Evolutionary conservation across 768 basidiomycete species (phyloP).

Genomic region (Collybia sordida): DNA sequence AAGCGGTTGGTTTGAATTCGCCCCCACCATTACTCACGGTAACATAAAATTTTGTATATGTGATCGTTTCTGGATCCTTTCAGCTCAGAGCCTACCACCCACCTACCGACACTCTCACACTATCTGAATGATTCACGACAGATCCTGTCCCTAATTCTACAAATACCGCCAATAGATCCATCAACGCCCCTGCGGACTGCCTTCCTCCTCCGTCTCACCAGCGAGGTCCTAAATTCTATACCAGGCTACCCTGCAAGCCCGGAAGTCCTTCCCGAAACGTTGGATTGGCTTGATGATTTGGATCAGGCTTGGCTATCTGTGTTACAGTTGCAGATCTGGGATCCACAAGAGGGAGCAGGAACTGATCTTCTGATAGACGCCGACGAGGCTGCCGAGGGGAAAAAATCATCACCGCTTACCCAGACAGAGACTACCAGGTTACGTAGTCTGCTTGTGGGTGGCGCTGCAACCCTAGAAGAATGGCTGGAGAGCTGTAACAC

Average conservation of each 20-base stretch:
- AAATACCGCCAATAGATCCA: slow-evolving; percentile 73
- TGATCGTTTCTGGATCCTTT: not conserved
- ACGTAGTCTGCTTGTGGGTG: slow-evolving; percentile 61
- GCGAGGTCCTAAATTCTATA: slow-evolving; percentile 60
- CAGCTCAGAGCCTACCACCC: slow-evolving; percentile 50
- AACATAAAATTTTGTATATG: not conserved
- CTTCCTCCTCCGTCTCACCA: slow-evolving; percentile 71
- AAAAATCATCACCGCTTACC: slow-evolving; percentile 49
- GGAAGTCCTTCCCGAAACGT: slow-evolving; percentile 46
- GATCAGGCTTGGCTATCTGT: slow-evolving; percentile 75
- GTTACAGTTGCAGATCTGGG: slow-evolving; percentile 66
- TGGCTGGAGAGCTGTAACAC: slow-evolving; percentile 47
- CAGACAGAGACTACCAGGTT: slow-evolving; percentile 76
- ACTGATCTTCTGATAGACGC: slow-evolving; percentile 37
- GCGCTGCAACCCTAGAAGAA: slow-evolving; percentile 62
- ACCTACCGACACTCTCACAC: slow-evolving; percentile 52
- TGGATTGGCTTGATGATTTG: slow-evolving; percentile 71
- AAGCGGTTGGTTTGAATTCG: slow-evolving; percentile 56
- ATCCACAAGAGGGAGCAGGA: slow-evolving; percentile 40
- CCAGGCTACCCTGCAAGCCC: slow-evolving; percentile 56
- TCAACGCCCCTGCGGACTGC: slow-evolving; percentile 66
- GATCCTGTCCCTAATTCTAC: slow-evolving; percentile 62
- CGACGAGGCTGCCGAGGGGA: slow-evolving; percentile 25
- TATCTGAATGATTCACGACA: slow-evolving; percentile 61
- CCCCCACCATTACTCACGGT: not conserved